Evolutionary conservation across 2,329 filamentous ascomycete genomes (phyloP), one percentile per base, ranked within the genome.

Genomic region (Ceratocystis eucalypticola): DNA sequence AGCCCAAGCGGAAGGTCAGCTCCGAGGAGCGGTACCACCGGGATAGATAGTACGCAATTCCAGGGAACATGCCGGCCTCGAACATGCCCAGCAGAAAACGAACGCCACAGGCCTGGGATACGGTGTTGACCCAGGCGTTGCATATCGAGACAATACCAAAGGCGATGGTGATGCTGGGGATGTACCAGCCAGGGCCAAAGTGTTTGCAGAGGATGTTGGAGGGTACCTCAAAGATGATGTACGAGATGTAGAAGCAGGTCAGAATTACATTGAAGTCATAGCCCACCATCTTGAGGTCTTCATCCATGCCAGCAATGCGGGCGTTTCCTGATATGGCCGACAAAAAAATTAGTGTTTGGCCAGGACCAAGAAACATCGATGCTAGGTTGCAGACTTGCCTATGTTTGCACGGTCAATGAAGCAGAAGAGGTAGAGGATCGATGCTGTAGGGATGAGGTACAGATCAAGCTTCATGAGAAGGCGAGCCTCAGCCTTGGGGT

Each of bases 391-490:
- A 5, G 1, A 69, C 76, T 71, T 71, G 85, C 86, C 87, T 46
- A 90, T 86, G 69, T 89, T 89, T 28, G 86, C 84, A n/a, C 87
- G 80, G 70, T 89, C 87, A 69, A 89, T 88, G 74, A 88, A 89
- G 75, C 86, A 88, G 71, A 89, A 88, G 0, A 89, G 78, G 70
- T 89, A 89, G 2, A 89, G 75, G 0, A 88, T 67, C 0, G 85
- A 76, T 0, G 88, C 85, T 0, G 84, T 87, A 0, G 87, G 87
- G 0, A 89, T 77, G 57, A 88, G 81, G 70, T 78, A 81, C 5
- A 87, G 70, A 70, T 89, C 87, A 61, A 89, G 84, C 73, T 89
- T 89, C 71, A 76, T 74, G 6, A 84, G 77, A 28, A 89, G 76
- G 64, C 77, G 80, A 6, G 78, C 73, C 71, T 88, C 87, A 1